Evolutionary conservation across 305 asterid genomes (phyloP).

Genomic region (Fraxinus sp.): DNA sequence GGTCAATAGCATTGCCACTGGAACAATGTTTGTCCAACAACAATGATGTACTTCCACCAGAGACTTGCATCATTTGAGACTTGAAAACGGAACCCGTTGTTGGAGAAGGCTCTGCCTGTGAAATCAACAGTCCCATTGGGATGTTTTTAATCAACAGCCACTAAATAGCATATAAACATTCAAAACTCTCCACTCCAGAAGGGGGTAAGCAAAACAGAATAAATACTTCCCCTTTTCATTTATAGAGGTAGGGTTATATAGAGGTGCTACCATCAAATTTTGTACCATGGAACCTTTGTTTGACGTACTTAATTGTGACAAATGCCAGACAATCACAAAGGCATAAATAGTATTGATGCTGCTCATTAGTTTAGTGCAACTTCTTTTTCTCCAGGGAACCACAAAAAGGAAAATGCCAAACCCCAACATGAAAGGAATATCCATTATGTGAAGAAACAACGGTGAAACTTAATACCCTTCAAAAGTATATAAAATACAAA

Average conservation of each 20-base stretch:
- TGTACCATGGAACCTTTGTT: constrained; percentile 8
- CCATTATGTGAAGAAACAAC: constrained; percentile 54
- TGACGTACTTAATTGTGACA: constrained; percentile 20
- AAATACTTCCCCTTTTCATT: constrained; percentile 7
- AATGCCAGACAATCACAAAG: constrained; percentile 17
- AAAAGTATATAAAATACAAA: constrained; percentile 15
- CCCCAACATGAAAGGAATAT: constrained; percentile 41
- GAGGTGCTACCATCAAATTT: constrained; percentile 12
- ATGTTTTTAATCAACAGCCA: constrained; percentile 13
- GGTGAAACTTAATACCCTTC: constrained; percentile 25
- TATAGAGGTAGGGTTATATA: neutral
- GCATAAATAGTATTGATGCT: constrained; percentile 27
- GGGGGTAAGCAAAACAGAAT: neutral
- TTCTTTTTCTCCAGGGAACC: constrained; percentile 28
- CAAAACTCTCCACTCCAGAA: neutral
- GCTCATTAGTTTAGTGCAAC: constrained; percentile 27
- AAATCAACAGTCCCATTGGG: constrained; percentile 19
- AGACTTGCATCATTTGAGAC: constrained; percentile 64
- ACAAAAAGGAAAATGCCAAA: constrained; percentile 30
- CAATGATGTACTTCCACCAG: constrained; percentile 47
- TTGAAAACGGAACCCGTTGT: constrained; percentile 91
- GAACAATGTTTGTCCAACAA: constrained; percentile 41
- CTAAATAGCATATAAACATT: constrained; percentile 18
- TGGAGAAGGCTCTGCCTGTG: constrained; percentile 98
- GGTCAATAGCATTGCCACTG: constrained; percentile 35